Evolutionary conservation across 2,329 filamentous ascomycete species (phyloP).

Genomic region (Colletotrichum australisinense): DNA sequence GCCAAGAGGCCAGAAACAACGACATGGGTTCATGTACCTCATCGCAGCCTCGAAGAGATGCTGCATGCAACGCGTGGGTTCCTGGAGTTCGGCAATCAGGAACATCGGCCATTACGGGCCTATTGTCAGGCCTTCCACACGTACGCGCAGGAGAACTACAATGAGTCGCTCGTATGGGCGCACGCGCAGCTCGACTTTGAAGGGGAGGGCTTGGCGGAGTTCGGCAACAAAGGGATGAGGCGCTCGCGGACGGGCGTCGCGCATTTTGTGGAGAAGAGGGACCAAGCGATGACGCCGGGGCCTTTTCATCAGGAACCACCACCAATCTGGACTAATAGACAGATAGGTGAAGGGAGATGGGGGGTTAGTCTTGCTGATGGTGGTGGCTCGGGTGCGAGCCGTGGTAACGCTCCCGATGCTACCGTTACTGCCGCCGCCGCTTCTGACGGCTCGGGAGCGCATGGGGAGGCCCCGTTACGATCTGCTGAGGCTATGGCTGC

Average conservation of each 20-base stretch:
- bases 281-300: slow-evolving; percentile 25
- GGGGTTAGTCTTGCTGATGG: neutral
- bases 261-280: slow-evolving; percentile 11
- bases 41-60: slow-evolving; percentile 26
- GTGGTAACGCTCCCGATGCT: neutral
- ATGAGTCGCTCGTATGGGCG: slow-evolving; percentile 1
- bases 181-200: slow-evolving; percentile 11
- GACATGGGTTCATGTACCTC: neutral
- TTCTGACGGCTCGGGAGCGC: slow-evolving; percentile 4
- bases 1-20: neutral
- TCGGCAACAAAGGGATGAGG: slow-evolving; percentile 18
- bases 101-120: neutral
- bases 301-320: slow-evolving; percentile 3
- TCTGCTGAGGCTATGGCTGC: neutral
- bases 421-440: neutral
- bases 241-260: slow-evolving; percentile 29
- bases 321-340: neutral
- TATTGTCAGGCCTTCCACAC: slow-evolving; percentile 5
- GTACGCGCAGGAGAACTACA: neutral
- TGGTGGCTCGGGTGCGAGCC: neutral
- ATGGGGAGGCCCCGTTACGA: slow-evolving; percentile 13
- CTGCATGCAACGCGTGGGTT: slow-evolving; percentile 5
- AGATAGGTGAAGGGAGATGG: neutral
- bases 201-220: neutral
- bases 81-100: neutral